Evolutionary conservation across 75 land plant species (phyloP).

Genomic region (Sequoia sempervirens): DNA sequence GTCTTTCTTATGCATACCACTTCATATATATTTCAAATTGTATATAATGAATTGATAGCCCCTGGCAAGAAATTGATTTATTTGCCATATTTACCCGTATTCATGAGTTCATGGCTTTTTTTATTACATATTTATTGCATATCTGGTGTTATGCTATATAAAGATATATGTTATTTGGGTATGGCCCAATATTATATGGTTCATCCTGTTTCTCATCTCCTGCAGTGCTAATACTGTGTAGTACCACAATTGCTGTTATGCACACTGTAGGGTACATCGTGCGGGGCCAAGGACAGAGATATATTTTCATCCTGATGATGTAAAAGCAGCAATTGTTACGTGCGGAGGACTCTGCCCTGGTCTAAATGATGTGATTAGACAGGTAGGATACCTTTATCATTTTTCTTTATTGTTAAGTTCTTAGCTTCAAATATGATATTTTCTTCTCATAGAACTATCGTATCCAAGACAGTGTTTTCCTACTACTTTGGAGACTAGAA

Average conservation of each 20-base stretch:
- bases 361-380: conserved; percentile 92
- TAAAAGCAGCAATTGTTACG: conserved; percentile 89
- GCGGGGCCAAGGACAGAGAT: conserved; percentile 86
- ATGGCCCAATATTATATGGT: too few species aligned
- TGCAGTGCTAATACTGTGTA: background rate
- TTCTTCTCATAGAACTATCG: background rate
- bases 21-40: background rate
- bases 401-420: background rate
- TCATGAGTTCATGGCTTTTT: background rate
- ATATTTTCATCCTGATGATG: conserved; percentile 78
- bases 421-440: conserved; percentile 5
- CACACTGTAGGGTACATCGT: conserved; percentile 63
- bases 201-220: background rate
- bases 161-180: background rate
- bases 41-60: background rate
- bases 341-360: conserved; percentile 97
- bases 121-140: background rate
- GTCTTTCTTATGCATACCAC: background rate
- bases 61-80: background rate
- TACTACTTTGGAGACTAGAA: background rate
- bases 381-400: conserved; percentile 29
- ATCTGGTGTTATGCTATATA: background rate
- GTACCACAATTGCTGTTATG: background rate
- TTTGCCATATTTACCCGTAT: background rate
- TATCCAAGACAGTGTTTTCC: background rate